A percentile compares a stretch with the other conserved stretches of the same genome.
These are phyloP conservation scores for Aspergillus pseudonomiae DNA, from an alignment of 2,329 filamentous ascomycete genomes.

Conservation along the genomic window DNA sequence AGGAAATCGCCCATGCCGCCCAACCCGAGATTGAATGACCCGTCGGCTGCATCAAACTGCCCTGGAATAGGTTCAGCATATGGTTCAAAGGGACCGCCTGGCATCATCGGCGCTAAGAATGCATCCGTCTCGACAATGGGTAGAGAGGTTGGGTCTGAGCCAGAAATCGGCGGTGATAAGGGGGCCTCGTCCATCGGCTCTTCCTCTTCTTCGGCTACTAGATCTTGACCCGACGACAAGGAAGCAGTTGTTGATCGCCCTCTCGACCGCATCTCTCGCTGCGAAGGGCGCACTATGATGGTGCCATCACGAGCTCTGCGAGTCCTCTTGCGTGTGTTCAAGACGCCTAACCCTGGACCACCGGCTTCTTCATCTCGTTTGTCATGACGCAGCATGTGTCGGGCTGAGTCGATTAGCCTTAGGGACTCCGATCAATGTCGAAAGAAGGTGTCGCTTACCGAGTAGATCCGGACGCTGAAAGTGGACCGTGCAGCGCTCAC, in stretches of 20 bases:
- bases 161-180: background rate
- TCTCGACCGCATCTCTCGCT: background rate
- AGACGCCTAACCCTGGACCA: background rate
- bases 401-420: background rate
- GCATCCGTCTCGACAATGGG: background rate
- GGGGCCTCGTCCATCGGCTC: background rate
- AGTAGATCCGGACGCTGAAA: background rate
- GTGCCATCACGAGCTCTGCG: background rate
- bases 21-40: background rate
- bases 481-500: background rate
- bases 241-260: background rate
- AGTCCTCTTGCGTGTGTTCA: background rate
- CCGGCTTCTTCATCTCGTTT: background rate
- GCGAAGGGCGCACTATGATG: background rate
- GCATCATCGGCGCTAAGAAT: background rate
- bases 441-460: background rate
- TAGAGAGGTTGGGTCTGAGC: background rate
- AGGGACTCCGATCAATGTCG: background rate
- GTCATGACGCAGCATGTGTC: background rate
- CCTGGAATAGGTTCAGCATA: background rate
- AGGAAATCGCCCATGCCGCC: background rate
- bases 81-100: background rate
- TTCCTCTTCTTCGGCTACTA: background rate
- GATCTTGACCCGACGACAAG: background rate
- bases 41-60: background rate